Evolutionary conservation across 169 alveolate genomes (phyloP), one percentile per base, ranked within the genome.

Genomic region (Cyclospora cayetanensis): DNA sequence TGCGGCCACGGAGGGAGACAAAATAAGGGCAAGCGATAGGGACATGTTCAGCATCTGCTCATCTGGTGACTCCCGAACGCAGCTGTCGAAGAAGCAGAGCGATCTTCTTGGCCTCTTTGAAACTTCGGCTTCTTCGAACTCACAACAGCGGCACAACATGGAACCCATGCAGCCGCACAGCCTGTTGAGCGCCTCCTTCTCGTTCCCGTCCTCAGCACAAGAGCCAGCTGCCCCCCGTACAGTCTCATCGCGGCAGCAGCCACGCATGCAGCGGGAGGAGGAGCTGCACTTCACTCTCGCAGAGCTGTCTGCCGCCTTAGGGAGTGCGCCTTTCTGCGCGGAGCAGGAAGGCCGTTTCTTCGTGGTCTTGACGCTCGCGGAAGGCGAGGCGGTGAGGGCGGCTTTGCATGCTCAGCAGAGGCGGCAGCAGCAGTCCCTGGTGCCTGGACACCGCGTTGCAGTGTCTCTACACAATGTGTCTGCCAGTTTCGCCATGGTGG

Each of bases 321-420:
- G 43, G 35, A 37, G 29, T 31, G 22, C 76, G 22, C 86, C 79
- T 18, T 39, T 86, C 63, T 86, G 79, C 34, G 52, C 63, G 25
- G 77, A 68, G 39, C 60, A 86, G 22, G 27, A n/a, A 39, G 82
- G 83, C 43, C 89, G 89, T n/a, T 89, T 29, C 46, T 89, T 53
- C n/a, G 93, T 89, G 18, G 83, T 89, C 20, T 46, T 89, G 31
- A 55, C 93, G 0, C 83, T 89, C 34, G 90, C 83, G 29, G 93
- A 89, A 37, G 93, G 83, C 27, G 93, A 89, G 83, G 87, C 83
- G 35, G 93, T 89, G 7, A 42, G 93, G 12, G 93, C 90, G 4
- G 93, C 93, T 7, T 22, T 89, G 60, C 93, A 89, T 37, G 84
- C 52, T 37, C 63, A 68, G 50, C 88, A 89, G 82, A 55, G 46